phyloP scores from a whole-genome alignment of 441 rosid species.

The Capsella rubella region DNA sequence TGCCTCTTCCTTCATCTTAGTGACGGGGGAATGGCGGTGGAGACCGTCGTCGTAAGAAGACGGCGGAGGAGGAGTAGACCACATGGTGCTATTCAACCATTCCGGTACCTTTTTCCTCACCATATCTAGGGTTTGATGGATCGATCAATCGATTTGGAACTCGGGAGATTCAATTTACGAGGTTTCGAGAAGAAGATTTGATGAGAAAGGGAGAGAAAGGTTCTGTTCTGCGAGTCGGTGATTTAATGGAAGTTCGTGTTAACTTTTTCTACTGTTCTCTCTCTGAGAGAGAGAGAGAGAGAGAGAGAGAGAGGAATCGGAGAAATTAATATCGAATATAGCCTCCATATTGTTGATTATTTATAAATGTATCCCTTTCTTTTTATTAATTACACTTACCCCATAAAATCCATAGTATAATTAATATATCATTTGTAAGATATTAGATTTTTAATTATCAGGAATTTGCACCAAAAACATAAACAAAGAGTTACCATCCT shows the following conservation, averaged over 20 bases:
- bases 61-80: conserved; percentile 66
- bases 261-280: background rate
- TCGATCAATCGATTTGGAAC: conserved; percentile 25
- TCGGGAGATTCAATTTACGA: background rate
- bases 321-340: background rate
- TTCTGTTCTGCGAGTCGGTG: conserved; percentile 33
- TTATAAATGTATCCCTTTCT: conserved; percentile 1
- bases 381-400: background rate
- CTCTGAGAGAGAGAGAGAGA: background rate
- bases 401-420: background rate
- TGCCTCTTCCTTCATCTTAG: conserved; percentile 39
- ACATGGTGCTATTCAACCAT: conserved; percentile 95
- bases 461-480: background rate
- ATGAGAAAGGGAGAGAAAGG: background rate
- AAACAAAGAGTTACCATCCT: too few species aligned
- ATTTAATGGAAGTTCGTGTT: conserved; percentile 28
- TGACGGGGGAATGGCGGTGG: conserved; percentile 42
- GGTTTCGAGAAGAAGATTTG: conserved; percentile 13
- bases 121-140: conserved; percentile 50
- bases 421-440: background rate
- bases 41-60: conserved; percentile 50
- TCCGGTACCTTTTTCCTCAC: conserved; percentile 92
- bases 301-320: conserved; percentile 11
- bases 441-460: too few species aligned
- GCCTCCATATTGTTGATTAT: conserved; percentile 11